Percentiles rank a stretch among this genome's conserved stretches.
phyloP scores from a whole-genome alignment of 108 stramenopile species.

The Discostella pseudostelligera region DNA sequence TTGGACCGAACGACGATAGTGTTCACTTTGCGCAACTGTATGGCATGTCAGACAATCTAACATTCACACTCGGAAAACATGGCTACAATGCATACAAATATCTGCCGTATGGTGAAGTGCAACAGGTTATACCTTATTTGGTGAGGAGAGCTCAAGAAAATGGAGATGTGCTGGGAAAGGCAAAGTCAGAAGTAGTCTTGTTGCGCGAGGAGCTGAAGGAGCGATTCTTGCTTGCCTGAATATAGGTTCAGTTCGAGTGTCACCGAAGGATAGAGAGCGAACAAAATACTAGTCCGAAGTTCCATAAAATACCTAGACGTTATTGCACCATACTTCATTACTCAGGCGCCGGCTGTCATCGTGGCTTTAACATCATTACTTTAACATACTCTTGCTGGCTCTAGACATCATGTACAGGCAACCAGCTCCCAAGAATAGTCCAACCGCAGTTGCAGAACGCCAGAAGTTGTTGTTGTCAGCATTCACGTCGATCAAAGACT shows the following conservation, averaged over 20 bases:
- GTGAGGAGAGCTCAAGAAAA: conserved; percentile 96
- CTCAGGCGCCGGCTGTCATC: neutral
- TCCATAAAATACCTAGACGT: too few species aligned
- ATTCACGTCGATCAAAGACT: neutral
- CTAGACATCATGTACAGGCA: conserved; percentile 12
- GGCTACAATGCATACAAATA: conserved; percentile 92
- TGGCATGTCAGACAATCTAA: conserved; percentile 95
- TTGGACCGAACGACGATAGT: conserved; percentile 39
- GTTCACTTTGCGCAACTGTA: conserved; percentile 95
- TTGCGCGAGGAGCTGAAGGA: conserved; percentile 52
- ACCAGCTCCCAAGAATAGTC: conserved; percentile 14
- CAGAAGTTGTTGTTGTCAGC: conserved; percentile 11
- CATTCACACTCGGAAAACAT: conserved; percentile 85
- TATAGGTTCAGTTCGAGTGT: too few species aligned
- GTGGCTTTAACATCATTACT: neutral
- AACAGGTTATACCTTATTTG: conserved; percentile 95
- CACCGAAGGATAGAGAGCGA: too few species aligned
- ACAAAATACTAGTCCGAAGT: too few species aligned
- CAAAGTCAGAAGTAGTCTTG: conserved; percentile 53
- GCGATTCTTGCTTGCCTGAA: conserved; percentile 15
- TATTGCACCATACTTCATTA: too few species aligned
- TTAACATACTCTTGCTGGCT: conserved; percentile 1
- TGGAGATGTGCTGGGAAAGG: conserved; percentile 73
- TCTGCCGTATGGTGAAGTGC: conserved; percentile 92
- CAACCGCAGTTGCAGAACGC: conserved; percentile 6